Evolutionary conservation across 306 rosid genomes (phyloP).

Genomic region (Inga laurina): DNA sequence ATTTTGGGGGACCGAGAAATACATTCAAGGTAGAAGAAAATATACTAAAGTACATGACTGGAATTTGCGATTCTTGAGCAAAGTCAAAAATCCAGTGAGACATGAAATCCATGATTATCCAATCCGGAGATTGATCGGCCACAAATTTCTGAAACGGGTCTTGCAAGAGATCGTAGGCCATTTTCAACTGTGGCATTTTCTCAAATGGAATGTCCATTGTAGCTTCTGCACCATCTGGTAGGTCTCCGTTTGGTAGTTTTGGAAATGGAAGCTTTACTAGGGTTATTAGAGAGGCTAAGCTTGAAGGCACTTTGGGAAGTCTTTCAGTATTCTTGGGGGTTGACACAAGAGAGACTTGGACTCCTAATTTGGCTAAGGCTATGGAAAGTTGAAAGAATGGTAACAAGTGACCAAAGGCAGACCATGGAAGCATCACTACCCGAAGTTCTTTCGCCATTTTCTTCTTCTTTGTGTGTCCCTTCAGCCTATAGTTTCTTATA

Average conservation of each 20-base stretch:
- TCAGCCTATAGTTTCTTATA: no score
- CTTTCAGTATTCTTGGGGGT: not conserved
- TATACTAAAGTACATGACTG: no score
- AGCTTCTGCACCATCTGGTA: conserved; percentile 41
- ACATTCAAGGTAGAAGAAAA: no score
- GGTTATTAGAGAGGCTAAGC: not conserved
- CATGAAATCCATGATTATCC: no score
- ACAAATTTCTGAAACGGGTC: no score
- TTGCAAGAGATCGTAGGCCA: conserved; percentile 24
- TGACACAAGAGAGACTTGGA: not conserved
- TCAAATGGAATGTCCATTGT: conserved; percentile 28
- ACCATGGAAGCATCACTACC: conserved; percentile 2
- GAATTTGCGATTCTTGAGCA: no score
- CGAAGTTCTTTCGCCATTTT: not conserved
- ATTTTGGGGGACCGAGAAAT: no score
- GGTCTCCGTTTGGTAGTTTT: not conserved
- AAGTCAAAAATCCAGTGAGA: no score
- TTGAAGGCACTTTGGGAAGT: not conserved
- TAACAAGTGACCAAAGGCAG: conserved; percentile 5
- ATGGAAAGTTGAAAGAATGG: conserved; percentile 31
- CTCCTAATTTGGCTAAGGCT: conserved; percentile 40
- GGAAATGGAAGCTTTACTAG: not conserved
- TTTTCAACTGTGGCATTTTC: not conserved
- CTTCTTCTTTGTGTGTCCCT: not conserved
- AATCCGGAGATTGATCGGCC: no score